Conservation (phyloP, 2,329 filamentous ascomycete species). For the Rachicladosporium sp. region DNA sequence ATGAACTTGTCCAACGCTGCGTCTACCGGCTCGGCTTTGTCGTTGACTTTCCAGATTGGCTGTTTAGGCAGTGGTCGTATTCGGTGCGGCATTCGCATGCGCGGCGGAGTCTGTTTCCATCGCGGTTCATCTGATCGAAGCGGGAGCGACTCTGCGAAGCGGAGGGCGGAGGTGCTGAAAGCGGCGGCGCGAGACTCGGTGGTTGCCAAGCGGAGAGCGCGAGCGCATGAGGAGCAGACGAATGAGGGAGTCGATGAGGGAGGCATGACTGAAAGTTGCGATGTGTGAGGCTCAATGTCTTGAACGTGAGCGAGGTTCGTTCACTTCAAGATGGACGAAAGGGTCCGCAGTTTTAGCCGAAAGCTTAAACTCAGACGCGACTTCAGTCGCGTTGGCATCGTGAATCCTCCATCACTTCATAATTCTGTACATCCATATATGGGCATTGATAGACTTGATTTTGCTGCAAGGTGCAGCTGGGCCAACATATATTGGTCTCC, state of each 20-base stretch:
- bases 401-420: no score
- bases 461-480: no score
- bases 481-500: no score
- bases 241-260: constrained; percentile 11
- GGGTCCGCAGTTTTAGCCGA: no score
- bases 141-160: constrained; percentile 4
- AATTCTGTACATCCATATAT: no score
- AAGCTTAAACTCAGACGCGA: no score
- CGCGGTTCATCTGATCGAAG: constrained; percentile 22
- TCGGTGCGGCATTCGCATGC: constrained; percentile 39
- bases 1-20: constrained; percentile 65
- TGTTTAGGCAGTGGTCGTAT: constrained; percentile 45
- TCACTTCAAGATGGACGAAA: no score
- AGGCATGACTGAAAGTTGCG: constrained; percentile 9
- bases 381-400: no score
- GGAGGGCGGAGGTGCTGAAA: constrained; percentile 14
- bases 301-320: no score
- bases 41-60: constrained; percentile 57
- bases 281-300: not conserved
- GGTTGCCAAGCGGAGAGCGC: constrained; percentile 10
- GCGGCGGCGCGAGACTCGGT: constrained; percentile 11
- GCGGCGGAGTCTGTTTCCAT: constrained; percentile 38
- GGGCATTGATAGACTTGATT: no score
- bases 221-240: constrained; percentile 21
- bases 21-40: constrained; percentile 61